Base-by-base conservation (phyloP, 148 eudicot species). In the Persicaria tinctoria region DNA sequence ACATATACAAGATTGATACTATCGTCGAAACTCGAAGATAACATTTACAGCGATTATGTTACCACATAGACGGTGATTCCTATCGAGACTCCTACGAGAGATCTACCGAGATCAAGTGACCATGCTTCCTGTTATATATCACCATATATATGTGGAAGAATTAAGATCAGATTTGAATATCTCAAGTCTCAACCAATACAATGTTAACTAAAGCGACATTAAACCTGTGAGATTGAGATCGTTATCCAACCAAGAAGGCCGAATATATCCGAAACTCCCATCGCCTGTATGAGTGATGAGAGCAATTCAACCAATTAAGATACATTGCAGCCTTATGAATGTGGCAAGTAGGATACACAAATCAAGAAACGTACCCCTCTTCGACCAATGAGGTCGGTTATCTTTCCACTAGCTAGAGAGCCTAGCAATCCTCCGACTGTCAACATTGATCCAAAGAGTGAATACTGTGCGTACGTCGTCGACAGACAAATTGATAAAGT, bases 341-440 rank as follows among this genome's bases (percentile, higher is more conserved):
- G 7, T n/a, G 20, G 9, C 45, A 4, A 13, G 55, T 46, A n/a
- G 5, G 1, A 4, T 55, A 17, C 16, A n/a, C 23, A 75, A 50
- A 32, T 1, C 41, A 32, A 9, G 12, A 46, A 68, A 55, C 83
- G 78, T 80, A 83, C 86, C 46, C 68, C 69, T 78, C 55, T 75
- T 48, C 86, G 77, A 62, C 86, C 86, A 23, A 80, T 70, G 73
- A 44, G 76, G 76, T 84, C 86, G 6, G 77, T 55, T 72, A 79
- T 13, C 75, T 79, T 80, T 9, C 86, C 84, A 71, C 82, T 73
- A 5, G 79, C 44, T 49, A 79, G 4, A 38, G 84, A 73, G 47
- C 82, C 82, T 6, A 84, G 10, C 51, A 56, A 56, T 10, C 69
- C 82, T 55, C 86, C 84, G 8, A 74, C 59, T 54, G 68, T 72